phyloP scores from a whole-genome alignment of 2,329 filamentous ascomycete genomes.

The Monosporascus sp. region DNA sequence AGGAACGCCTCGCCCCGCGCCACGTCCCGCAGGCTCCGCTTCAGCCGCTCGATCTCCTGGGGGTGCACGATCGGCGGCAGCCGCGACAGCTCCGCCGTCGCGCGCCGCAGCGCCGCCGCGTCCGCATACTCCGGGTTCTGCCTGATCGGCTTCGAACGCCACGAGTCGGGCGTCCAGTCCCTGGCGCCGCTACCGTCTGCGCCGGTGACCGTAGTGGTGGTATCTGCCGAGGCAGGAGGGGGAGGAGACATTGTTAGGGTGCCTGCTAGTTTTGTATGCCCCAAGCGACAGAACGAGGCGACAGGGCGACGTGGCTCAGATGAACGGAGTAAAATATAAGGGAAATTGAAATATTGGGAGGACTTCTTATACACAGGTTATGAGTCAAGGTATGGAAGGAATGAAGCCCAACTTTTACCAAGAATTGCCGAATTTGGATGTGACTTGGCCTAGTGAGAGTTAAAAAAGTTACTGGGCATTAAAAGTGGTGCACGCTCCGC shows the following conservation, averaged over 20 bases:
- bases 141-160: slow-evolving; percentile 74
- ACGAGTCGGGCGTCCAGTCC: slow-evolving; percentile 59
- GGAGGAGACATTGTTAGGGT: too few species aligned
- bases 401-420: too few species aligned
- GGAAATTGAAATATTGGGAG: slow-evolving; percentile 10
- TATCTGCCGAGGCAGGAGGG: too few species aligned
- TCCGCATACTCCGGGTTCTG: slow-evolving; percentile 69
- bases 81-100: slow-evolving; percentile 57
- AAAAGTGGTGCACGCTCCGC: too few species aligned
- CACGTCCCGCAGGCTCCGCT: slow-evolving; percentile 74
- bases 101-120: slow-evolving; percentile 49
- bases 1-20: slow-evolving; percentile 88
- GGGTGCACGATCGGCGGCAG: slow-evolving; percentile 77
- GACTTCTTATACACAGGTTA: too few species aligned
- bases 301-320: neutral
- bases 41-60: slow-evolving; percentile 73
- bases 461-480: too few species aligned
- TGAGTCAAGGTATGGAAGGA: too few species aligned
- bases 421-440: too few species aligned
- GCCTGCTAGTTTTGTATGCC: too few species aligned
- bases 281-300: too few species aligned
- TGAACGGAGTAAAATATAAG: slow-evolving; percentile 5
- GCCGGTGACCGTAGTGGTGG: neutral
- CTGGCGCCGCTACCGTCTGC: neutral
- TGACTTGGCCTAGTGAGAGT: too few species aligned